Evolutionary conservation across 1,139 yeast genomes (phyloP), one percentile per base, ranked within the genome.

Genomic region (Saccharomyces hybrid): DNA sequence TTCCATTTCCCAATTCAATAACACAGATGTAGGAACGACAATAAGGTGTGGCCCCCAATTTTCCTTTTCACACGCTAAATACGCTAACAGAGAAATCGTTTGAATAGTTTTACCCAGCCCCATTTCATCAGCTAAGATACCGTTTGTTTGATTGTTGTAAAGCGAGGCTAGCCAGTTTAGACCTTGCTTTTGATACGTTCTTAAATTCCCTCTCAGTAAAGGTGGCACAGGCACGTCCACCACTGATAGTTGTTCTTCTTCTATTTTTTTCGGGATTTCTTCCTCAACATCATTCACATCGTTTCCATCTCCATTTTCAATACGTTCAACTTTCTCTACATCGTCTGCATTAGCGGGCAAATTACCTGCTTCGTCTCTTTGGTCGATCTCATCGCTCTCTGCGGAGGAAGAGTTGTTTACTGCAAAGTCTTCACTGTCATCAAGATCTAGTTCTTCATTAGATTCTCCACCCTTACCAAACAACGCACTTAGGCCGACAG

Each of bases 1-100:
- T 69, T 95, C 99, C 97, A 93, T 91, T 70, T 95, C 99, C 99
- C 99, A 95, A 69, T 95, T 95, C 55, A 95, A 81, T 86, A 95
- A 85, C n/a, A 95, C 99, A 19, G 97, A 89, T 0, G 99, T 95
- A 2, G 99, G 99, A 3, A 95, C 99, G 57, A 95, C 83, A 71
- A 95, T 91, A 54, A 95, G 75, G 74, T 95, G 99, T 0, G 99
- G 99, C 0, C 99, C 99, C 99, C 99, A 93, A 32, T 87, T 80
- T 56, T 88, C 88, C 65, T 90, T 91, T 62, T 87, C 96, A 62
- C 97, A 88, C 0, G 99, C 99, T 53, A 95, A 75, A 69, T 91
- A 91, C 0, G 96, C 78, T 32, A 95, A 73, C 48, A 95, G 73
- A 0, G 98, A 82, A 54, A 95, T 95, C 0, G 99, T 93, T 70